Evolutionary conservation across 129 eudicot genomes (phyloP).

Genomic region (Deinandra increscens): DNA sequence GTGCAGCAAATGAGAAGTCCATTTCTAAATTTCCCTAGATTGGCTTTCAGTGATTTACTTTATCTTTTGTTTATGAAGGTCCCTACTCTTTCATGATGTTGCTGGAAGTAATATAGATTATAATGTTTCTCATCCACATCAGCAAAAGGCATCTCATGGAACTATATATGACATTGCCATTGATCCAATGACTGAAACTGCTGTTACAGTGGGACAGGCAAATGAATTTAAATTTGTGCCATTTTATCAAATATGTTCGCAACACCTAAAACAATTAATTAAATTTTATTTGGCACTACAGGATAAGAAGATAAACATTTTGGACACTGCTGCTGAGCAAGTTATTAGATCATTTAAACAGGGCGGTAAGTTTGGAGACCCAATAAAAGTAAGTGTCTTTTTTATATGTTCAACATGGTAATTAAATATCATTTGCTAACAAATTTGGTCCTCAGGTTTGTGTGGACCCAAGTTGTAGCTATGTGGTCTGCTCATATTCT

Average conservation of each 20-base stretch:
- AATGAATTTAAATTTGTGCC: constrained; percentile 8
- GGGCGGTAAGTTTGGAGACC: constrained; percentile 49
- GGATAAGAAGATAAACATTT: constrained; percentile 67
- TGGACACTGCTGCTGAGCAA: constrained; percentile 47
- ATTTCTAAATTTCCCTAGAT: constrained; percentile 8
- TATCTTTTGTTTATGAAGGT: constrained; percentile 41
- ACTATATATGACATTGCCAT: constrained; percentile 44
- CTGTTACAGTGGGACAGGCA: constrained; percentile 60
- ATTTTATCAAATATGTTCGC: neutral
- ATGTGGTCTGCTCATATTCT: constrained; percentile 60
- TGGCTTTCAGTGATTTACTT: constrained; percentile 11
- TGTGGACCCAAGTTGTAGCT: constrained; percentile 69
- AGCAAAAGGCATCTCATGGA: constrained; percentile 40
- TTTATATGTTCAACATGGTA: constrained; percentile 10
- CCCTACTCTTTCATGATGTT: constrained; percentile 46
- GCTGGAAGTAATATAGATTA: constrained; percentile 29
- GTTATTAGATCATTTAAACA: constrained; percentile 54
- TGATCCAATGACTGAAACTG: constrained; percentile 41
- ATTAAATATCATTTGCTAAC: constrained; percentile 20
- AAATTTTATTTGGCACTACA: constrained; percentile 22
- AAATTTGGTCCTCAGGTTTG: constrained; percentile 44
- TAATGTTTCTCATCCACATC: constrained; percentile 40
- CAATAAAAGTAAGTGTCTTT: constrained; percentile 43
- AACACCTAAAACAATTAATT: neutral
- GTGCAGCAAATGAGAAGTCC: constrained; percentile 10